Base-by-base conservation (phyloP, 1,139 yeast species). In the Protomyces arabidopsidicola region DNA sequence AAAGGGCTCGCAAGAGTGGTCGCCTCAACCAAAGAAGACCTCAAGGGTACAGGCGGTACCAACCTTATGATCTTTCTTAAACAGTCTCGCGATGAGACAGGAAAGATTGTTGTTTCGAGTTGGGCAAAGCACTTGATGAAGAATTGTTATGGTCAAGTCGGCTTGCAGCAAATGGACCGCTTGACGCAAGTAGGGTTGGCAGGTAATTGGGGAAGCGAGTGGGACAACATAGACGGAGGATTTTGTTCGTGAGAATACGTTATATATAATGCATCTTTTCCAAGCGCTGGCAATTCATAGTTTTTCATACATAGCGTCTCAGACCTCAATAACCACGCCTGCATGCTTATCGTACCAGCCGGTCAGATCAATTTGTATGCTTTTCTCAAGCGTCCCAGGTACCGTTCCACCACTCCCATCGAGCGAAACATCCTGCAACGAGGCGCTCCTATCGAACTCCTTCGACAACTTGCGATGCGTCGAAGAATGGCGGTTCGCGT, bases 11-110 rank as follows among this genome's bases (percentile, higher is more conserved):
- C 72, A n/a, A 65, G 55, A 38, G 67, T 72, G 14, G 68, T 69
- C 39, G 68, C 75, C 16, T 69, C 71, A 45, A 78, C 79, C 68
- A 76, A 78, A 69, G 79, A 79, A 61, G 85, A 82, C 68, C 84
- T 83, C 68, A 82, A 84, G 69, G 98, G 98, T 9, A 91, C 98
- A 0, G 98, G 98, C 16, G 97, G 98, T 52, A 91, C 97, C 0
- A 86, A 96, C 0, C 79, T 91, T 70, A 82, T 91, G 67, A 97
- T 97, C 36, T 91, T 91, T 76, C 81, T 91, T 72, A 90, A 90
- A 74, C 97, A 91, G 75, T 91, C 97, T 69, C 84, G 98, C 74
- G 97, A 91, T 75, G 98, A 91, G 74, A 91, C 96, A 9, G 96
- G 96, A 51, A 93, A 87, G 70, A 84, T 90, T 6, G 96, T 96